phyloP scores from a whole-genome alignment of 345 rosid species.

The Noccaea caerulescens region DNA sequence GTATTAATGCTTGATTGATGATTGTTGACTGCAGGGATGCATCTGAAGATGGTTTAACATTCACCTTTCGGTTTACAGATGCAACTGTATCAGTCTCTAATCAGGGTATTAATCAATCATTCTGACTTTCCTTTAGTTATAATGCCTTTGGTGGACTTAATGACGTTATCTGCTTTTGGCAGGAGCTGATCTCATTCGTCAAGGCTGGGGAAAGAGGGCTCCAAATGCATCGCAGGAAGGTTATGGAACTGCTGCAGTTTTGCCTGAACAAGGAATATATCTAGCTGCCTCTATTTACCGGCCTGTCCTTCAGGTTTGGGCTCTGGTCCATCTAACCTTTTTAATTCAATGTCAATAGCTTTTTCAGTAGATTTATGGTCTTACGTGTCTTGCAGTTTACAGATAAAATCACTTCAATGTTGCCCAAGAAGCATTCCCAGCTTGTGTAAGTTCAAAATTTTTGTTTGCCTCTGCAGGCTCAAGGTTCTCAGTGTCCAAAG shows the following conservation, averaged over 20 bases:
- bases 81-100: slow-evolving; percentile 73
- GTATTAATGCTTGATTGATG: slow-evolving; percentile 40
- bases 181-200: slow-evolving; percentile 81
- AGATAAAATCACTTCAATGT: slow-evolving; percentile 81
- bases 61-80: slow-evolving; percentile 97
- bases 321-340: slow-evolving; percentile 38
- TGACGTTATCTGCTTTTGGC: slow-evolving; percentile 20
- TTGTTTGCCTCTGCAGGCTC: slow-evolving; percentile 10
- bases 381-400: slow-evolving; percentile 76
- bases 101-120: slow-evolving; percentile 67
- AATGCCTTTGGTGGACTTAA: slow-evolving; percentile 24
- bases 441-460: slow-evolving; percentile 70
- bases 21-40: slow-evolving; percentile 66
- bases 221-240: slow-evolving; percentile 86
- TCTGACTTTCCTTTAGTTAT: slow-evolving; percentile 20
- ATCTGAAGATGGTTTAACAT: slow-evolving; percentile 88
- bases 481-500: slow-evolving; percentile 25
- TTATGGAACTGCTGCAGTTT: slow-evolving; percentile 94
- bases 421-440: slow-evolving; percentile 84
- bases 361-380: slow-evolving; percentile 34
- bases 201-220: slow-evolving; percentile 92
- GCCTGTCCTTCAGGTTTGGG: slow-evolving; percentile 89
- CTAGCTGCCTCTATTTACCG: slow-evolving; percentile 94
- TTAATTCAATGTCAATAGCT: slow-evolving; percentile 25
- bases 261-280: slow-evolving; percentile 99